Percentiles rank a stretch among this genome's conserved stretches.
Evolutionary conservation across 2,329 filamentous ascomycete species (phyloP).

Genomic region (Colletotrichum simmondsii): DNA sequence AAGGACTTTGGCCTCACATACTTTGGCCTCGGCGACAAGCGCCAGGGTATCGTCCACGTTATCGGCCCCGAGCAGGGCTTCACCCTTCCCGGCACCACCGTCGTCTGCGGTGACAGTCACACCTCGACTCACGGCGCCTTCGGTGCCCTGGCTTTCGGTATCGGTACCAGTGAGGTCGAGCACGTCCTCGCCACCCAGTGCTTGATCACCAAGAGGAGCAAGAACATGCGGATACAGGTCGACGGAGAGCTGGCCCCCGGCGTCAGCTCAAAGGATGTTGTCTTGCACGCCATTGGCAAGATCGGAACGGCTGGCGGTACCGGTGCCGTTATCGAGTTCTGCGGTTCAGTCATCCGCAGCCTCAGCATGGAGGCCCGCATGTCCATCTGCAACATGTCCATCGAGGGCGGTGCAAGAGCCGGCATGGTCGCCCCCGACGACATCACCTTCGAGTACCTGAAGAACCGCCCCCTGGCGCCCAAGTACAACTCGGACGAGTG

Average conservation of each 20-base stretch:
- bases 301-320: slow-evolving; percentile 97
- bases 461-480: slow-evolving; percentile 88
- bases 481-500: slow-evolving; percentile 86
- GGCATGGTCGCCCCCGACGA: slow-evolving; percentile 98
- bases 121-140: slow-evolving; percentile 98
- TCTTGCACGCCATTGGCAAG: slow-evolving; percentile 90
- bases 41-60: slow-evolving; percentile 98
- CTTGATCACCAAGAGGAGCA: slow-evolving; percentile 92
- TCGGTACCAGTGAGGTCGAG: slow-evolving; percentile 98
- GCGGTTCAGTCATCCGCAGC: slow-evolving; percentile 88
- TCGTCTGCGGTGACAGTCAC: slow-evolving; percentile 97
- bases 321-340: slow-evolving; percentile 96
- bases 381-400: slow-evolving; percentile 99
- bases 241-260: slow-evolving; percentile 90
- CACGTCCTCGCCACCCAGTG: slow-evolving; percentile 98
- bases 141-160: slow-evolving; percentile 93
- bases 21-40: slow-evolving; percentile 95
- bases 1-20: slow-evolving; percentile 97
- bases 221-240: slow-evolving; percentile 98
- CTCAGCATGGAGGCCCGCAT: slow-evolving; percentile 97
- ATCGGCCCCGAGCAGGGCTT: slow-evolving; percentile 99
- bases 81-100: slow-evolving; percentile 94
- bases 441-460: slow-evolving; percentile 93
- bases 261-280: slow-evolving; percentile 95
- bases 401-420: slow-evolving; percentile 93